Percentiles rank a stretch among this genome's conserved stretches.
Conservation (phyloP, 2,329 filamentous ascomycete species). For the Claviceps pusilla region DNA sequence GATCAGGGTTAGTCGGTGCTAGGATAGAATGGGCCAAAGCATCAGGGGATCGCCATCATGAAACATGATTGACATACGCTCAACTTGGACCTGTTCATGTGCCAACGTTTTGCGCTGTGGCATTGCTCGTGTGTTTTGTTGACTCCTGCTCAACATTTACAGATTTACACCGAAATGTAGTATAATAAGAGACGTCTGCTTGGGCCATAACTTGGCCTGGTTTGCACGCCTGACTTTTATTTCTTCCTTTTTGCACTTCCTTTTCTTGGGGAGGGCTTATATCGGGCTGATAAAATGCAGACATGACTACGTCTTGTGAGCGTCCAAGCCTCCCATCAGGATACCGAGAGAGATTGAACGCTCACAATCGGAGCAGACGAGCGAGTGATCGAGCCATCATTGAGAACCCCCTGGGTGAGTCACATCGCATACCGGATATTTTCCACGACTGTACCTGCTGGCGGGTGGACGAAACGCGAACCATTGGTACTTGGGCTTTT, state of each 20-base stretch:
- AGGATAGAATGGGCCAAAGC: background rate
- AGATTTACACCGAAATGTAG: too few relatives aligned
- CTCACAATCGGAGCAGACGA: constrained; percentile 14
- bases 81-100: background rate
- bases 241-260: too few relatives aligned
- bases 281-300: background rate
- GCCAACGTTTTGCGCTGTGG: background rate
- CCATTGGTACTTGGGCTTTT: background rate
- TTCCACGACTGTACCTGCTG: background rate
- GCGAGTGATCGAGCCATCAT: constrained; percentile 21
- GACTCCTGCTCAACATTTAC: too few relatives aligned
- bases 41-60: background rate
- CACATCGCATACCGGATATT: background rate
- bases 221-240: background rate
- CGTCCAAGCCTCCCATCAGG: background rate
- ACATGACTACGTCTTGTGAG: constrained; percentile 4
- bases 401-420: constrained; percentile 21
- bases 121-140: background rate
- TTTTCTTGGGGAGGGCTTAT: too few relatives aligned
- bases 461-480: background rate
- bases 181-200: background rate
- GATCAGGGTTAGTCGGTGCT: background rate
- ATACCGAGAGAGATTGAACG: constrained; percentile 7
- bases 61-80: background rate
- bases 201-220: background rate